Evolutionary conservation across 139 green algal genomes (phyloP), one percentile per base, ranked within the genome.

Genomic region (Chlorella sorokiniana): DNA sequence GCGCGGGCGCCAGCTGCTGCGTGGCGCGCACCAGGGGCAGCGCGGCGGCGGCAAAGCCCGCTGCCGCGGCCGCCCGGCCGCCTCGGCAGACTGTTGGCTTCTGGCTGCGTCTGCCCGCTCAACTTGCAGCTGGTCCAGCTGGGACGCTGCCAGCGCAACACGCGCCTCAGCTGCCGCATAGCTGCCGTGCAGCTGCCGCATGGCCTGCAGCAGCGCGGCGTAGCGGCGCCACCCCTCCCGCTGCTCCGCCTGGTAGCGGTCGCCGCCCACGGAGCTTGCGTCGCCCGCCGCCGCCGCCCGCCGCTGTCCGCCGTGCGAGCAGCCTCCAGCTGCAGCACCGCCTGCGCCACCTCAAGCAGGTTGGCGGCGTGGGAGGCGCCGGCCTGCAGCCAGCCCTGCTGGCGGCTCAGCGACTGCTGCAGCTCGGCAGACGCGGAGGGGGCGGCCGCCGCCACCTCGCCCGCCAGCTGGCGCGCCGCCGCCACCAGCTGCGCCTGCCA

Each of bases 1-100:
- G 33, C 10, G 51, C 35, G 61, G 42, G 33, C 40, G 68, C 51
- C 40, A 65, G 54, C 70, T 89, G 73, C 71, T 73, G 63, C 10
- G 71, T 86, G 20, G 81, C 71, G 33, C 59, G 76, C 20, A 86
- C 42, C 27, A 86, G 40, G 2, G 71, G 71, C 72, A 86, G 72
- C 37, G 72, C 59, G 18, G 41, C 25, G n/a, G 40, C 76, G 4
- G 62, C 76, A 82, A 82, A 82, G 9, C 6, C 29, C 23, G 62
- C 44, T 2, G 63, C 76, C 22, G 62, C 62, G 5, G 6, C 33
- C 44, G 67, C 20, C 62, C 80, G 0, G 72, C 72, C 25, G 14
- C 61, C 65, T 82, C 69, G 40, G 75, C 65, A 35, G 51, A 69
- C 40, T 70, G 67, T 31, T 59, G 41, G 23, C 45, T 52, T 9